A percentile compares a stretch with the other conserved stretches of the same genome.
Evolutionary conservation across 2,329 filamentous ascomycete species (phyloP).

Genomic region (Ophiognomonia clavigignenti-juglandacearum): DNA sequence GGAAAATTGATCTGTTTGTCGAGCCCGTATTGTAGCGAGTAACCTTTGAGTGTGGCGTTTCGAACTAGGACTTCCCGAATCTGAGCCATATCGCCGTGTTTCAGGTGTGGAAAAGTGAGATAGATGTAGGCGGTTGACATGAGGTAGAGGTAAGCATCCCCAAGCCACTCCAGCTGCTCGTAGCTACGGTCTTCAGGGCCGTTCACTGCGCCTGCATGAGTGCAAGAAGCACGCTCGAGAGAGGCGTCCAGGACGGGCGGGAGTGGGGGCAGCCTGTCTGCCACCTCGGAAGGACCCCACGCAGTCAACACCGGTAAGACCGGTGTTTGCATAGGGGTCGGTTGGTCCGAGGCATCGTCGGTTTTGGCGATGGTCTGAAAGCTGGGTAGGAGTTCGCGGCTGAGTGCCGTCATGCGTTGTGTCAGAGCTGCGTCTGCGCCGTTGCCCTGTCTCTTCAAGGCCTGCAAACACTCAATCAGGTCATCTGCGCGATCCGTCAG

Average conservation of each 20-base stretch:
- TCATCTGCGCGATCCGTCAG: slow-evolving; percentile 32
- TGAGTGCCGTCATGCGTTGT: slow-evolving; percentile 18
- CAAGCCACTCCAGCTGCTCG: slow-evolving; percentile 82
- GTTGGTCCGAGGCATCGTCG: not conserved
- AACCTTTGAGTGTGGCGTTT: slow-evolving; percentile 71
- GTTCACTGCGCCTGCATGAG: slow-evolving; percentile 49
- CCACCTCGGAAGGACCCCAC: slow-evolving; percentile 48
- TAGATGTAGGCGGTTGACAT: slow-evolving; percentile 73
- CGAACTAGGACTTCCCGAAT: slow-evolving; percentile 75
- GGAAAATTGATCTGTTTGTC: slow-evolving; percentile 58
- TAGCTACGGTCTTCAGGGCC: slow-evolving; percentile 50
- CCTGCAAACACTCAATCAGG: slow-evolving; percentile 33
- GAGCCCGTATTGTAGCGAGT: slow-evolving; percentile 66
- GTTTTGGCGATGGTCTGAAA: slow-evolving; percentile 6
- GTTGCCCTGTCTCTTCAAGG: slow-evolving; percentile 19
- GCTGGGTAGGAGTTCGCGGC: slow-evolving; percentile 11
- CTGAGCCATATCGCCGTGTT: slow-evolving; percentile 67
- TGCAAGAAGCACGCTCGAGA: slow-evolving; percentile 62
- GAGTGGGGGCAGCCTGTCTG: slow-evolving; percentile 47
- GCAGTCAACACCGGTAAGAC: slow-evolving; percentile 30
- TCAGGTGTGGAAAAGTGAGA: slow-evolving; percentile 60
- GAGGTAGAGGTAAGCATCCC: slow-evolving; percentile 80
- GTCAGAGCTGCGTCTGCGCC: slow-evolving; percentile 17
- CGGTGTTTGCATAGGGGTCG: not conserved
- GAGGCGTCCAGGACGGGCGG: slow-evolving; percentile 55